Base-by-base conservation (phyloP, 768 basidiomycete genomes). In the Agaricus subrufescens region DNA sequence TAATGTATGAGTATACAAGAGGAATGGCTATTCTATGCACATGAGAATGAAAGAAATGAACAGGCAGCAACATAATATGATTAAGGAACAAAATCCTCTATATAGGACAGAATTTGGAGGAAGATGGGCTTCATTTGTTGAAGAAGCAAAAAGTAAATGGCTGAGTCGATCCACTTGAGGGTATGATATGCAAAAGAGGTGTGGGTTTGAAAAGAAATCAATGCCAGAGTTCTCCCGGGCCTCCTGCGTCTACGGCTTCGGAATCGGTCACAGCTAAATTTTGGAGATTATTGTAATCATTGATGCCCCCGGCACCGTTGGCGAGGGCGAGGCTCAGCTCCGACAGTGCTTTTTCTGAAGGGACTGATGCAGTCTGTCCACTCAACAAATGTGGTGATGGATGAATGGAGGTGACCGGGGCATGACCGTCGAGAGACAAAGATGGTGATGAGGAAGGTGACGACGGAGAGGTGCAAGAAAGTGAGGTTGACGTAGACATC, bases 211-310 rank as follows among this genome's bases (percentile, higher is more conserved):
- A 25, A 10, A 10, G 46, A 38, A 40, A 37, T 56, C 19, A 56
- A 45, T 50, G 48, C 84, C 83, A 86, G 66, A 86, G 71, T 60
- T 84, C 84, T 37, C 85, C 85, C 7, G 74, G 76, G 57, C 81
- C 73, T 51, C 73, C 51, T 37, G 5, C 54, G 8, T 57, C 56
- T 34, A 54, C 46, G 23, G 50, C 40, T 38, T 50, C 45, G 30
- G 40, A 53, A 29, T 37, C 19, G 15, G 46, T 27, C 10, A 12
- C 19, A 19, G 50, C 27, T 15, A 25, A 12, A 9, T 50, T 50
- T 56, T 56, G 42, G 43, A 30, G 61, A 58, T 44, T 62, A 62
- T 25, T 15, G 45, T 68, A 69, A 48, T 69, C 66, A 44, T 51
- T 64, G 52, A 69, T 65, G 58, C 66, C 62, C 11, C 68, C 67